Base-by-base conservation (phyloP, 257 asterid species). In the Solanum dulcamara region DNA sequence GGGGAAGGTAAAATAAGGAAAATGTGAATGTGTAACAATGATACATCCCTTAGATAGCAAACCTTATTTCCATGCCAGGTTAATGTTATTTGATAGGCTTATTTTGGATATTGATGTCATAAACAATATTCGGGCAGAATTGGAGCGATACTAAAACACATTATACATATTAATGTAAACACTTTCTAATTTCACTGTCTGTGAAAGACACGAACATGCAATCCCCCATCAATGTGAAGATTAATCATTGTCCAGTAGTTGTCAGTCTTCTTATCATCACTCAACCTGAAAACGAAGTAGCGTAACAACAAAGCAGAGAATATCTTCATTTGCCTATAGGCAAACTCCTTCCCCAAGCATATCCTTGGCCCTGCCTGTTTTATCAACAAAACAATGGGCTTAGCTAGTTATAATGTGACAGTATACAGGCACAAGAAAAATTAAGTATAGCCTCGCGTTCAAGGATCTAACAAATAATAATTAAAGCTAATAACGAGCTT, bases 301-400 rank as follows among this genome's bases (percentile, higher is more conserved):
- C 82, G 81, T 80, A 91, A 55, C 66, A 90, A 84, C 83, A 91
- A 87, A 71, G 91, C 89, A 26, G 93, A 81, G 86, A 89, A 83
- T 80, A 92, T 90, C 86, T 93, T 93, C 96, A 92, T 92, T 86
- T 91, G 93, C 85, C 92, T 89, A 35, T 90, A 85, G 11, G 95
- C 93, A 64, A 91, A 91, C 53, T 92, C 93, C 89, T 88, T 92
- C 5, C 95, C 95, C 87, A 92, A 75, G 84, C 94, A 91, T 7
- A 91, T 87, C 71, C 93, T 81, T 0, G 94, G 96, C 3, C 96
- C 93, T 14, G 92, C 96, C 94, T 93, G 89, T 57, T 87, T 57
- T 67, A 84, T 57, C 62, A 83, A 6, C 64, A 87, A 15, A 28
- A 32, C 11, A 53, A 18, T 83, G 44, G 10, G 4, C 51, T 10